Conservation (phyloP, 805 yeast species). For the Nakazawaea populi region DNA sequence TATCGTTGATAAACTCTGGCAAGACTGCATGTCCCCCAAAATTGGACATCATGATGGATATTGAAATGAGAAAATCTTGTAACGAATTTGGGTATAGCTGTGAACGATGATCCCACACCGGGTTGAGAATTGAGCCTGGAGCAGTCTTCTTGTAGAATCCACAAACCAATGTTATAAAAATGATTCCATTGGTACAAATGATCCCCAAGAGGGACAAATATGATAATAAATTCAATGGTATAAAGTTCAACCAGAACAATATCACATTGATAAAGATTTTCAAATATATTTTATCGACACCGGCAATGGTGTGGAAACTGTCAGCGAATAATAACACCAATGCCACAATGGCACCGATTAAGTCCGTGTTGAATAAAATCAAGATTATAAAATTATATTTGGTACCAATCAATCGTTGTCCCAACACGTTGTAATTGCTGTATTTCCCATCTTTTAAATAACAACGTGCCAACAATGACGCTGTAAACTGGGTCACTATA, state of each 20-base stretch:
- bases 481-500: slow-evolving; percentile 45
- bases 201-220: slow-evolving; percentile 68
- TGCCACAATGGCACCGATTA: slow-evolving; percentile 55
- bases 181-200: slow-evolving; percentile 59
- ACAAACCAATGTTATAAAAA: slow-evolving; percentile 48
- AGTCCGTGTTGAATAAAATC: slow-evolving; percentile 45
- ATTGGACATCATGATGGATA: slow-evolving; percentile 71
- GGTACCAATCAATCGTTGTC: slow-evolving; percentile 42
- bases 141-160: slow-evolving; percentile 54
- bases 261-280: slow-evolving; percentile 33
- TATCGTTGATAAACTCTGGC: slow-evolving; percentile 67
- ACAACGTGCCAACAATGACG: slow-evolving; percentile 46
- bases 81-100: slow-evolving; percentile 50
- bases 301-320: slow-evolving; percentile 45
- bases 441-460: slow-evolving; percentile 32
- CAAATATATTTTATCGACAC: slow-evolving; percentile 29
- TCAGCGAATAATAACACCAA: slow-evolving; percentile 56
- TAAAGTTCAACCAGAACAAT: slow-evolving; percentile 44
- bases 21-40: slow-evolving; percentile 85
- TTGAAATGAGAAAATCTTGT: slow-evolving; percentile 47
- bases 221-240: slow-evolving; percentile 71
- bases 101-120: slow-evolving; percentile 50
- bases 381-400: slow-evolving; percentile 38
- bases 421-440: slow-evolving; percentile 56
- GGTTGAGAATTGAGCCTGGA: slow-evolving; percentile 70